These are phyloP conservation scores for Ambispora gerdemannii DNA, from an alignment of 192 early-diverging fungal species.

Conservation along the genomic window DNA sequence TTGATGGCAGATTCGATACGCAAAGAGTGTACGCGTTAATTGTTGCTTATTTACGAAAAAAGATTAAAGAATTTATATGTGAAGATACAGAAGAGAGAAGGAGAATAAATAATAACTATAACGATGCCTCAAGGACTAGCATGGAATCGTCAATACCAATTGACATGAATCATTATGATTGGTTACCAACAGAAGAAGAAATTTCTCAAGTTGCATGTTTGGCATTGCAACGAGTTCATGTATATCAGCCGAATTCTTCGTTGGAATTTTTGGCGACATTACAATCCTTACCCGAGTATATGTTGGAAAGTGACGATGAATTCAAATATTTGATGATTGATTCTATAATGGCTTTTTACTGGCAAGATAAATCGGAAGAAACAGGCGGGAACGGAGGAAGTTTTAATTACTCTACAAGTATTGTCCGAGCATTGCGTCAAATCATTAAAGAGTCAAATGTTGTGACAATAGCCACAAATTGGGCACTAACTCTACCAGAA, in stretches of 20 bases:
- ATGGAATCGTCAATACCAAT: not conserved
- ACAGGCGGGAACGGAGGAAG: not conserved
- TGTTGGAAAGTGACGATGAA: conserved; percentile 1
- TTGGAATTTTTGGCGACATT: conserved; percentile 14
- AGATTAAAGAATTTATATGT: not conserved
- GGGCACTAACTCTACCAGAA: conserved; percentile 5
- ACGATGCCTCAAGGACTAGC: not conserved
- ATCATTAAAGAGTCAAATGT: not conserved
- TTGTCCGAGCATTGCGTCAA: conserved; percentile 4
- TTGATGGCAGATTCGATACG: conserved; percentile 23
- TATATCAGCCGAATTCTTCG: conserved; percentile 10
- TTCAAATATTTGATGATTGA: conserved; percentile 29
- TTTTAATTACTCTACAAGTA: not conserved
- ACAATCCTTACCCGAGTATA: conserved; percentile 21
- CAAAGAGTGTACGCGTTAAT: conserved; percentile 18
- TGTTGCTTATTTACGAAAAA: conserved; percentile 1
- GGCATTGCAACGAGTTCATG: conserved; percentile 15
- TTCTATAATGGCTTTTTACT: conserved; percentile 27
- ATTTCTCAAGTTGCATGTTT: not conserved
- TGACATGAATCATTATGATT: not conserved
- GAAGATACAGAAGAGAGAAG: conserved; percentile 3
- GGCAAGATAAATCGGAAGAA: conserved; percentile 27
- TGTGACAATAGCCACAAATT: conserved; percentile 12
- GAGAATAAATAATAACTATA: not conserved
- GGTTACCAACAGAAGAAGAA: conserved; percentile 21